These are phyloP conservation scores for Calcarisporium arbuscula DNA, from an alignment of 2,329 filamentous ascomycete genomes.

Conservation along the genomic window DNA sequence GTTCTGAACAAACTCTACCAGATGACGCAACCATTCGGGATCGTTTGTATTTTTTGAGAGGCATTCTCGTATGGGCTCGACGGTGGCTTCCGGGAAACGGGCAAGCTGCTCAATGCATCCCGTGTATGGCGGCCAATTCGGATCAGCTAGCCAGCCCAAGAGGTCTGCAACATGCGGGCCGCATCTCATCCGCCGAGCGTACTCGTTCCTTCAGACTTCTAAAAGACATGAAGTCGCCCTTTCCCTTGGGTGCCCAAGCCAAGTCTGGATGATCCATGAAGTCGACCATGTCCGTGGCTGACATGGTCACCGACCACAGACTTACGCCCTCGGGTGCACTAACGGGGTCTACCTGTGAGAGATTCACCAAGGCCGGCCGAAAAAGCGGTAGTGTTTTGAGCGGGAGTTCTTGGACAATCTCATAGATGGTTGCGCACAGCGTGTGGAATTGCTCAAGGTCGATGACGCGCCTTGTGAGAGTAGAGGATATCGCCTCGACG, in stretches of 20 bases:
- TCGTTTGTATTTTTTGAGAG: constrained; percentile 2
- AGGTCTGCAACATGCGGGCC: constrained; percentile 2
- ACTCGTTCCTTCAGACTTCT: constrained; percentile 4
- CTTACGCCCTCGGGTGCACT: not conserved
- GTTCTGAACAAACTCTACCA: constrained; percentile 4
- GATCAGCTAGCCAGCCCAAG: constrained; percentile 5
- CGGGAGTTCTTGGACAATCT: constrained; percentile 3
- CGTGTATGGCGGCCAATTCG: constrained; percentile 5
- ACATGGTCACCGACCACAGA: not conserved
- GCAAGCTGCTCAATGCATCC: constrained; percentile 5
- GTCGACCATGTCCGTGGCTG: constrained; percentile 1
- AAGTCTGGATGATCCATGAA: constrained; percentile 6
- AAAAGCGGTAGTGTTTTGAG: constrained; percentile 3
- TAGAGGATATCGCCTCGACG: not conserved
- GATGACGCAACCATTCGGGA: constrained; percentile 3
- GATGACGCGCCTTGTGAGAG: constrained; percentile 1
- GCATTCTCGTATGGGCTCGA: constrained; percentile 4
- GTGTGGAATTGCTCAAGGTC: constrained; percentile 1
- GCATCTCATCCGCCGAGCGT: constrained; percentile 3
- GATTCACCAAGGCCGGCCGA: not conserved
- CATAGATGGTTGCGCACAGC: not conserved
- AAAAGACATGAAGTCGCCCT: constrained; percentile 3
- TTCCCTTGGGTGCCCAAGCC: constrained; percentile 5
- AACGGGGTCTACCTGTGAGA: not conserved
- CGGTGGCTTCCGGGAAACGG: constrained; percentile 5